These are phyloP conservation scores for Orbilia blumenaviensis DNA, from an alignment of 2,329 filamentous ascomycete species.

Conservation along the genomic window DNA sequence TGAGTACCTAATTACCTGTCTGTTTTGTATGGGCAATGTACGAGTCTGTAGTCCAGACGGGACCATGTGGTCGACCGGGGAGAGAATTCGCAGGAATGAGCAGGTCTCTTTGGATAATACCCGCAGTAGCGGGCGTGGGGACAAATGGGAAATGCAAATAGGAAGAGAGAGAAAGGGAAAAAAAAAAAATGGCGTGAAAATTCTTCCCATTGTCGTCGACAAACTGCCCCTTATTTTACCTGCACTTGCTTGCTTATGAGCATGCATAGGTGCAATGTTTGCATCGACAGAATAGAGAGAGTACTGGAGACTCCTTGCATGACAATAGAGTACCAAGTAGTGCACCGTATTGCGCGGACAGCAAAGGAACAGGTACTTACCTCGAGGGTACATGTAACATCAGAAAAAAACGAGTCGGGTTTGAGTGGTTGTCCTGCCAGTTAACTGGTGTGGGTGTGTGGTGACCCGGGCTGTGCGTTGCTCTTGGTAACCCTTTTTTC, in stretches of 20 bases:
- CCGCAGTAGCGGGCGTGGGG: neutral
- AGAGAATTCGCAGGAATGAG: conserved; percentile 8
- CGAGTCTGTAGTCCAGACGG: neutral
- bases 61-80: neutral
- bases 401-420: no score
- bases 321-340: no score
- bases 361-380: no score
- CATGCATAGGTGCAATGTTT: no score
- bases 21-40: no score
- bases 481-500: conserved; percentile 44
- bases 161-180: neutral
- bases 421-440: neutral
- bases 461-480: conserved; percentile 18
- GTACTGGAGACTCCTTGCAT: no score
- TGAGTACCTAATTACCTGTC: no score
- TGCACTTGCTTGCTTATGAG: neutral
- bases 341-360: no score
- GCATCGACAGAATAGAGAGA: no score
- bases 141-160: neutral
- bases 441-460: no score
- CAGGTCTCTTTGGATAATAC: neutral
- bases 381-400: neutral
- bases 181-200: neutral
- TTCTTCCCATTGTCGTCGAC: no score
- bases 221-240: conserved; percentile 9